These are phyloP conservation scores for Whalleya microplaca DNA, from an alignment of 2,329 filamentous ascomycete genomes.

Conservation along the genomic window DNA sequence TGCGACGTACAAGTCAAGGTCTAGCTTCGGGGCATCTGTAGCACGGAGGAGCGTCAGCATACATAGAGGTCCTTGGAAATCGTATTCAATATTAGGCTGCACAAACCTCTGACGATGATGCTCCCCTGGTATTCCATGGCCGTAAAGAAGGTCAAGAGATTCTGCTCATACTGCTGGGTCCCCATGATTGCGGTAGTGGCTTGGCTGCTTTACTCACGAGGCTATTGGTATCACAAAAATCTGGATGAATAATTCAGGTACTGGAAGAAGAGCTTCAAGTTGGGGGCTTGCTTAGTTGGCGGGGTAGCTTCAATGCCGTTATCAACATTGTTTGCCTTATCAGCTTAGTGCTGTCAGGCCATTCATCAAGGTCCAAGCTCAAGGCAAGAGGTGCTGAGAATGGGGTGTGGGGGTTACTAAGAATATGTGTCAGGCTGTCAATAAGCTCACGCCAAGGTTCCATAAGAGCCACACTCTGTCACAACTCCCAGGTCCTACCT, in stretches of 20 bases:
- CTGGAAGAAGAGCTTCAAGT: too few relatives aligned
- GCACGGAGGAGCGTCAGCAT: constrained; percentile 13
- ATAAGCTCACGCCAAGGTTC: too few relatives aligned
- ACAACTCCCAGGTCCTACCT: too few relatives aligned
- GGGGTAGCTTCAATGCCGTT: background rate
- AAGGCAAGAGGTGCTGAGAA: background rate
- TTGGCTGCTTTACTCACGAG: background rate
- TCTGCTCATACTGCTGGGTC: constrained; percentile 36
- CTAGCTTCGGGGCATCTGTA: constrained; percentile 80
- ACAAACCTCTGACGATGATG: constrained; percentile 52
- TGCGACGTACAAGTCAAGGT: constrained; percentile 86
- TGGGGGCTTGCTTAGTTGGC: background rate
- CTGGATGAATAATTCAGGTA: background rate
- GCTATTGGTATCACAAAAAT: background rate
- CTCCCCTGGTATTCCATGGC: constrained; percentile 50
- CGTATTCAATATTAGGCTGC: background rate
- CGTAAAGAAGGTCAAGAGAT: constrained; percentile 49
- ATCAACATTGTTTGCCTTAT: background rate
- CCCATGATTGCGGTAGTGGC: constrained; percentile 36
- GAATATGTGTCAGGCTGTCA: background rate
- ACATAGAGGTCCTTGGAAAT: background rate
- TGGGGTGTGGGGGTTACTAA: background rate
- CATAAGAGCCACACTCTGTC: too few relatives aligned
- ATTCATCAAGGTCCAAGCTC: background rate
- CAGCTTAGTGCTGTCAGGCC: background rate